Conservation (phyloP, 192 early-diverging fungal species). For the Irineochytrium annulatum region DNA sequence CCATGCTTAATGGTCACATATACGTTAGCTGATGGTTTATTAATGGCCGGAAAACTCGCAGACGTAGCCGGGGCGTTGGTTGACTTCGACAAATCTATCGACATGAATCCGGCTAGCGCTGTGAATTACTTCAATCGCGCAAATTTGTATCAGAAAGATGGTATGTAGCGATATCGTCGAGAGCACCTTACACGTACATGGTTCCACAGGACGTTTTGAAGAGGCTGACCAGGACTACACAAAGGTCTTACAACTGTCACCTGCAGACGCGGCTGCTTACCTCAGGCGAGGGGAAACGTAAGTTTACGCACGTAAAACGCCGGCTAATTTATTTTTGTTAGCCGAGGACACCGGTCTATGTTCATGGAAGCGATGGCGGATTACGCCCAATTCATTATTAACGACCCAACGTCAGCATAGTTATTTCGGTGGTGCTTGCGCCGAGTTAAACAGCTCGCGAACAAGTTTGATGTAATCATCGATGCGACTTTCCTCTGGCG, state of each 20-base stretch:
- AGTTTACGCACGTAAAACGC: neutral
- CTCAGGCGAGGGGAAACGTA: constrained; percentile 40
- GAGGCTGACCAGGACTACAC: constrained; percentile 45
- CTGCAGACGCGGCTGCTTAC: constrained; percentile 31
- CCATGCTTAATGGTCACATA: constrained; percentile 34
- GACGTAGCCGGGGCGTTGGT: constrained; percentile 32
- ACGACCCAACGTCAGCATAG: too few relatives aligned
- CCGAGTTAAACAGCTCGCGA: too few relatives aligned
- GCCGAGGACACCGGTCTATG: constrained; percentile 30
- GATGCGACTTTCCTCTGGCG: neutral
- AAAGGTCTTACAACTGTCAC: constrained; percentile 34
- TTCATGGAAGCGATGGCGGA: constrained; percentile 40
- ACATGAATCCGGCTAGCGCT: constrained; percentile 22
- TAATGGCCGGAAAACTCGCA: neutral
- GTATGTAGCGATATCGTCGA: too few relatives aligned
- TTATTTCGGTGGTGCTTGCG: too few relatives aligned
- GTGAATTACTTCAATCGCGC: constrained; percentile 43
- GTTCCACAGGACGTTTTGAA: constrained; percentile 23
- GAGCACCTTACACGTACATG: neutral
- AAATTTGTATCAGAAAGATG: constrained; percentile 27
- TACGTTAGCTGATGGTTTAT: neutral
- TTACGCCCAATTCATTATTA: constrained; percentile 35
- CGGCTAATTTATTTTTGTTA: constrained; percentile 10
- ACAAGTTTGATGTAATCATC: constrained; percentile 13
- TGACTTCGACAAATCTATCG: constrained; percentile 31